Evolutionary conservation across 345 rosid species (phyloP), one percentile per base, ranked within the genome.

Genomic region (Citrus cavaleriei): DNA sequence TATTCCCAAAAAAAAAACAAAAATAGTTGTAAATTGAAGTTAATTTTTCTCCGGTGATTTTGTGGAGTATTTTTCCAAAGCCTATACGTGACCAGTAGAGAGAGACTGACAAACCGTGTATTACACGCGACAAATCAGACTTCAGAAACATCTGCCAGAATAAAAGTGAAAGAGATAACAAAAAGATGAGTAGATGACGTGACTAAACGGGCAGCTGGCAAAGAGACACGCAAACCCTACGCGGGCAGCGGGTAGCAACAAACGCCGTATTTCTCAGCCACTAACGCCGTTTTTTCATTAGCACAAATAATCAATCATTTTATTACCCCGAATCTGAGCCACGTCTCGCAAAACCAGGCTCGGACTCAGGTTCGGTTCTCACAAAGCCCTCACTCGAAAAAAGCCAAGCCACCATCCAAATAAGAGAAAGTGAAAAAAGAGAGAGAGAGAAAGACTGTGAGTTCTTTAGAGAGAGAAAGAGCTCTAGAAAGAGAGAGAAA

Each of bases 241-340:
- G 21, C 73, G 88, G 92, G 87, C 90, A 91, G 38, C 91, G 91
- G 90, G 89, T 84, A 87, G 85, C 77, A 46, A 24, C 59, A 75
- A 71, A 90, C 86, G 86, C 85, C 89, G 88, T 86, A 82, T 25
- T 78, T 79, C 66, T 1, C 74, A 28, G 68, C 62, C 71, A 40
- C 72, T 82, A 67, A 79, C 84, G 81, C 82, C 88, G 84, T 81
- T 81, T 67, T 35, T 42, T 46, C 51, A 3, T 10, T 12, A 10
- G n/a, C 46, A 12, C 32, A 72, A 77, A 79, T 62, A 22, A 25
- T 68, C 85, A 87, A 88, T 86, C 85, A 88, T 87, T 81, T 80
- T 79, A 34, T 79, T 18, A 61, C 13, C 38, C 85, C 88, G 80
- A 87, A 72, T 77, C 87, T 77, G n/a, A 77, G 82, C 37, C 73